A percentile compares a stretch with the other conserved stretches of the same genome.
These are phyloP conservation scores for Neonectria ditissima DNA, from an alignment of 2,329 filamentous ascomycete genomes.

Conservation along the genomic window DNA sequence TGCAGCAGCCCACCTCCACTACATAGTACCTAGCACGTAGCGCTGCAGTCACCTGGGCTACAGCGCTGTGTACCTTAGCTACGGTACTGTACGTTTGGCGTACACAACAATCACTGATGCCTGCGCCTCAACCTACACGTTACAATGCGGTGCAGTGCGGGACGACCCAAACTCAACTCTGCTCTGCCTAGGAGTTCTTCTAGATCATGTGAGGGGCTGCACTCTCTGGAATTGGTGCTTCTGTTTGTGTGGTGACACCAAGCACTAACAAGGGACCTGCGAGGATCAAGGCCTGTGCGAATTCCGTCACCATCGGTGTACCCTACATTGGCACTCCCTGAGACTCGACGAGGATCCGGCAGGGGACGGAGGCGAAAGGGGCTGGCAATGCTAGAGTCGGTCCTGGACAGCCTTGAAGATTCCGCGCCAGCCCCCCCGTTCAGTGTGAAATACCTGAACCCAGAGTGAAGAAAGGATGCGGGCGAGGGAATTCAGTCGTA, in stretches of 20 bases:
- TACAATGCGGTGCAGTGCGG: neutral
- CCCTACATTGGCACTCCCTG: neutral
- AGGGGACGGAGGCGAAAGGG: constrained; percentile 2
- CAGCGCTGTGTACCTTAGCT: neutral
- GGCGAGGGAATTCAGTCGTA: neutral
- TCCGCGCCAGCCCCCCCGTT: neutral
- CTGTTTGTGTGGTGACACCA: constrained; percentile 2
- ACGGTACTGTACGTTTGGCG: neutral
- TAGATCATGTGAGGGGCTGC: neutral
- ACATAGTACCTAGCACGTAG: neutral
- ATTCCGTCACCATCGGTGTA: constrained; percentile 3
- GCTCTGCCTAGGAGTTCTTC: neutral
- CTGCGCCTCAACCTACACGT: neutral
- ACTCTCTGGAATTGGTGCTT: neutral
- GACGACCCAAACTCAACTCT: neutral
- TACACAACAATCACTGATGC: neutral
- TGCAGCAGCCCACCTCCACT: neutral
- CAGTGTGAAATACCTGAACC: neutral
- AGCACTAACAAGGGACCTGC: neutral
- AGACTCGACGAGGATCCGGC: neutral
- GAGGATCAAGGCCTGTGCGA: constrained; percentile 2
- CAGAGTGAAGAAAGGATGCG: neutral
- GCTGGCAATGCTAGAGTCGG: neutral
- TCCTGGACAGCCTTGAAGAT: neutral
- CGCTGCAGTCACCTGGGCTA: neutral